A percentile compares a stretch with the other conserved stretches of the same genome.
Conservation (phyloP, 768 basidiomycete species). For the Boletus subparvulus region DNA sequence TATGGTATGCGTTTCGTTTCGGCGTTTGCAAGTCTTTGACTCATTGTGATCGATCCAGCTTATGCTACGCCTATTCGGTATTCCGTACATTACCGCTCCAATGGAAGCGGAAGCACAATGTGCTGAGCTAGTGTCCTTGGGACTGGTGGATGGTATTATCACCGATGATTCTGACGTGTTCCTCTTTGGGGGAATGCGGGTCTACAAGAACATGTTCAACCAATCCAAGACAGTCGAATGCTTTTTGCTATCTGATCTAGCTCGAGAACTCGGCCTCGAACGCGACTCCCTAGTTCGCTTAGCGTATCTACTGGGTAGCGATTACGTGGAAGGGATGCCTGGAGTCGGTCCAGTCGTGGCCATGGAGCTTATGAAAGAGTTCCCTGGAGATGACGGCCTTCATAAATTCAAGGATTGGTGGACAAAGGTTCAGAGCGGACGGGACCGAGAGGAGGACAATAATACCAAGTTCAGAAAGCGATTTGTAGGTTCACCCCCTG, state of each 20-base stretch:
- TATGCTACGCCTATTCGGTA: conserved; percentile 91
- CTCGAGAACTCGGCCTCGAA: conserved; percentile 83
- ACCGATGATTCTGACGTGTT: conserved; percentile 99
- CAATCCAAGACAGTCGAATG: conserved; percentile 98
- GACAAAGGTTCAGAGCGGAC: conserved; percentile 86
- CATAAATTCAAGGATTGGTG: conserved; percentile 94
- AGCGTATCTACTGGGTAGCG: conserved; percentile 94
- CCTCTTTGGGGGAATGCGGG: conserved; percentile 92
- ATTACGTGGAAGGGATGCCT: conserved; percentile 90
- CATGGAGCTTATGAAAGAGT: conserved; percentile 93
- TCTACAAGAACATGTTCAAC: conserved; percentile 99
- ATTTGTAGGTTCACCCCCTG: conserved; percentile 61
- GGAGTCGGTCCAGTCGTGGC: conserved; percentile 95
- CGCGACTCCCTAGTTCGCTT: conserved; percentile 84
- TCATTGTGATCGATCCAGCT: conserved; percentile 46
- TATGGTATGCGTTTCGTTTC: conserved; percentile 45
- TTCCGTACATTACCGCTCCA: conserved; percentile 97
- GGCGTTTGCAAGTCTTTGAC: background rate
- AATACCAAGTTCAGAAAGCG: conserved; percentile 75
- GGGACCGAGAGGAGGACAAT: conserved; percentile 74
- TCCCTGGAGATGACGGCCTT: conserved; percentile 81
- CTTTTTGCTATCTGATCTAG: conserved; percentile 81
- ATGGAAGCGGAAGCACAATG: conserved; percentile 99
- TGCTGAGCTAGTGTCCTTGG: conserved; percentile 81
- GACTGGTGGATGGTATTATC: conserved; percentile 94